Evolutionary conservation across 192 early-diverging fungal species (phyloP), one percentile per base, ranked within the genome.

Genomic region (Backusella morwellensis): DNA sequence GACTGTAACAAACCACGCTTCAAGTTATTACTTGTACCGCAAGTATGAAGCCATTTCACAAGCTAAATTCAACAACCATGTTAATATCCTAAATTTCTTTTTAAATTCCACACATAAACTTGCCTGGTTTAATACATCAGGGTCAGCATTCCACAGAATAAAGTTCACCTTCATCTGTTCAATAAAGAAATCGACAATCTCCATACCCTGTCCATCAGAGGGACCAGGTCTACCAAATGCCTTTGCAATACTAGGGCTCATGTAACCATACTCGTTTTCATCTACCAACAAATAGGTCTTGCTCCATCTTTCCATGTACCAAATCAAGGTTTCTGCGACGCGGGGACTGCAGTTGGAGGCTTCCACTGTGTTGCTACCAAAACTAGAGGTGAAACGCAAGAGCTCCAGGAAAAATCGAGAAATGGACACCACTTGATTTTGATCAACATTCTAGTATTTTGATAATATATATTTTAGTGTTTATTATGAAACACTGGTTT

Each of bases 301-400:
- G 23, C 84, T 82, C 94, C 94, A 95, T 12, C 94, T 81, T 70
- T 93, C 89, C 26, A 92, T 75, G 80, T 92, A 95, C 89, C 91
- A 93, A 50, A 93, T 84, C 19, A 94, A 75, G 3, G 92, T 92
- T 56, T 93, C 90, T 1, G 89, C 81, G 8, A 94, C 84, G 54
- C 90, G 79, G 0, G 94, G 94, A 76, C 93, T 94, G 78, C 88
- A 93, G 14, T 88, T 83, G 5, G 87, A 84, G 34, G 89, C 85
- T 74, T 90, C 85, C 1, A 80, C 70, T 6, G 81, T 70, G 66
- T 84, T 81, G 6, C 87, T 77, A 26, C 85, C 86, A 21, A 90
- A 84, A 35, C 77, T 74, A 0, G 92, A 90, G 3, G 88, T 77
- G 11, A 89, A 82, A 21, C 88, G 80, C 40, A 91, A 70, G 3